Conservation (phyloP, 2,329 filamentous ascomycete genomes). For the Acrodontium crateriforme region DNA sequence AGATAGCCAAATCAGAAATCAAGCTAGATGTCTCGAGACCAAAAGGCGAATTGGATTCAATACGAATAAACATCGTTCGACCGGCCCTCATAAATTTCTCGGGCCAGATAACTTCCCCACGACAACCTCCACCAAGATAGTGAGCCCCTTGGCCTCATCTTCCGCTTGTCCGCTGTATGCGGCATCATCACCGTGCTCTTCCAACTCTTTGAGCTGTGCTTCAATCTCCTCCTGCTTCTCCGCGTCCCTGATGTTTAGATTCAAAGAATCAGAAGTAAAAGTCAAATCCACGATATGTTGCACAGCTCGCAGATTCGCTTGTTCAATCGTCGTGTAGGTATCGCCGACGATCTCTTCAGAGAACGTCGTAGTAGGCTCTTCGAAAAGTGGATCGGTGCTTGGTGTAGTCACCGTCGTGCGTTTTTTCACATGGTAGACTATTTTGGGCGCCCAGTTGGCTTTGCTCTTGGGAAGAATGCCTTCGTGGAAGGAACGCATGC, state of each 20-base stretch:
- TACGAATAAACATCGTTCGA: too few relatives aligned
- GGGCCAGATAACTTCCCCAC: conserved; percentile 4
- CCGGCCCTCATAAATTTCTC: conserved; percentile 4
- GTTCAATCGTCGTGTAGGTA: conserved; percentile 4
- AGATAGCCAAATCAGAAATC: too few relatives aligned
- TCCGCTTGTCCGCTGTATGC: conserved; percentile 2
- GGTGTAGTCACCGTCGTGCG: neutral
- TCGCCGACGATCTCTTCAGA: neutral
- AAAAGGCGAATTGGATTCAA: too few relatives aligned
- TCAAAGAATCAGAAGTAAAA: conserved; percentile 1
- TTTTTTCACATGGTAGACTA: conserved; percentile 4
- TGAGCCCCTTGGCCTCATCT: conserved; percentile 1
- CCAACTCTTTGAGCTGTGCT: neutral
- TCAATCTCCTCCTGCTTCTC: conserved; percentile 1
- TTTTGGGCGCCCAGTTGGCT: conserved; percentile 1
- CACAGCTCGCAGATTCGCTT: conserved; percentile 7
- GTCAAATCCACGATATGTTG: conserved; percentile 5
- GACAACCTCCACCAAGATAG: conserved; percentile 6
- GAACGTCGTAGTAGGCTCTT: neutral
- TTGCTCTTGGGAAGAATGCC: conserved; percentile 4
- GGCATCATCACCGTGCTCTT: conserved; percentile 3
- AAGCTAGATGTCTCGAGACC: too few relatives aligned
- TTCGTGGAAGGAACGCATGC: conserved; percentile 2
- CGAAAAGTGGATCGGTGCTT: neutral
- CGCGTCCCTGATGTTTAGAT: conserved; percentile 3